These are phyloP conservation scores for Cardamine occulta DNA, from an alignment of 345 rosid species.

Conservation along the genomic window DNA sequence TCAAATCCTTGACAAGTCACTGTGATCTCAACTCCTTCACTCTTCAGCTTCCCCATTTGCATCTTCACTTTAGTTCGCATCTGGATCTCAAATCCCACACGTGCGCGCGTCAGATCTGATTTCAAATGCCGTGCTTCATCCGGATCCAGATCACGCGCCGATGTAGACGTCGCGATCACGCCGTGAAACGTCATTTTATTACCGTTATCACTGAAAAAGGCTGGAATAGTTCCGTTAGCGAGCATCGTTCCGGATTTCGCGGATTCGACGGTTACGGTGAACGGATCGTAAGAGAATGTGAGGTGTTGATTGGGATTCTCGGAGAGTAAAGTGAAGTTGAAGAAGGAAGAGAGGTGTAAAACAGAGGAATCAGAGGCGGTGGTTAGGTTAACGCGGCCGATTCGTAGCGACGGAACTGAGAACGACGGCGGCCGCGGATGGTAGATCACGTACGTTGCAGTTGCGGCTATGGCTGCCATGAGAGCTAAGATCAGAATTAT, in stretches of 20 bases:
- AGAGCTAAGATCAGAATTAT: conserved; percentile 63
- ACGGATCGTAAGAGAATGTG: conserved; percentile 69
- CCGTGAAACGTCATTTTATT: conserved; percentile 68
- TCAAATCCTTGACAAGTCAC: conserved; percentile 72
- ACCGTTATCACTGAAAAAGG: conserved; percentile 54
- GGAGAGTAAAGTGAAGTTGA: conserved; percentile 78
- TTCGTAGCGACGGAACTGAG: conserved; percentile 71
- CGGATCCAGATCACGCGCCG: conserved; percentile 68
- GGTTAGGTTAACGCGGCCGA: conserved; percentile 69
- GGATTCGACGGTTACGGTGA: conserved; percentile 51
- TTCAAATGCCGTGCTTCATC: conserved; percentile 62
- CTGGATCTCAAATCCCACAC: conserved; percentile 56
- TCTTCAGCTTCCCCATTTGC: conserved; percentile 60
- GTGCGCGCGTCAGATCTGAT: conserved; percentile 72
- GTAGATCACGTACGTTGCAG: conserved; percentile 77
- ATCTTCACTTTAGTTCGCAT: conserved; percentile 71
- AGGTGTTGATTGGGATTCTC: conserved; percentile 81
- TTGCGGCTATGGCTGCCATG: conserved; percentile 65
- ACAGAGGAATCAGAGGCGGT: conserved; percentile 69
- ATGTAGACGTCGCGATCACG: conserved; percentile 54
- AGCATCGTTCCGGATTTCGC: conserved; percentile 51
- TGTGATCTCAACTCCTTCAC: conserved; percentile 77
- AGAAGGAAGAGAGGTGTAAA: conserved; percentile 64
- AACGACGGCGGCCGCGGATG: conserved; percentile 78
- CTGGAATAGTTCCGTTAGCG: conserved; percentile 79